A percentile compares a stretch with the other conserved stretches of the same genome.
Evolutionary conservation across 257 asterid species (phyloP).

Genomic region (Fraxinus americana): DNA sequence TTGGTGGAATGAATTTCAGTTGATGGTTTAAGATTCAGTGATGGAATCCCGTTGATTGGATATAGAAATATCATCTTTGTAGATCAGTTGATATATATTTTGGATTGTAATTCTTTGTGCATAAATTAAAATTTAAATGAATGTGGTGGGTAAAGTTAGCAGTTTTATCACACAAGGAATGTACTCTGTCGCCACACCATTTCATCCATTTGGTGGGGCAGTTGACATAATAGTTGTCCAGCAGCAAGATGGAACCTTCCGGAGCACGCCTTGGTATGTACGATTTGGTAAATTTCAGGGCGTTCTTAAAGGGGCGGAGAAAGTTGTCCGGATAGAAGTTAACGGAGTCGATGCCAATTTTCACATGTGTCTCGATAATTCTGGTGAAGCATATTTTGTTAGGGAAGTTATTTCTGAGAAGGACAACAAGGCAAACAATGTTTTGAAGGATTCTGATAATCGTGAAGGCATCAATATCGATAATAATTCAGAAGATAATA

Average conservation of each 20-base stretch:
- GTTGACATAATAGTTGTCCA: conserved; percentile 80
- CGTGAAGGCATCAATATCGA: conserved; percentile 28
- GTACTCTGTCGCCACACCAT: conserved; percentile 56
- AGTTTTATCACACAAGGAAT: conserved; percentile 44
- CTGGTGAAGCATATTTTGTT: conserved; percentile 89
- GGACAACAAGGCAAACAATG: conserved; percentile 31
- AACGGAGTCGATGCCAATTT: conserved; percentile 77
- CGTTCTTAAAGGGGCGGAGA: conserved; percentile 85
- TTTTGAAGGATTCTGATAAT: conserved; percentile 39
- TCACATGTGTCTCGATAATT: conserved; percentile 75
- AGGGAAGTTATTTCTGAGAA: conserved; percentile 58
- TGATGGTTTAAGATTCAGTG: conserved; percentile 8
- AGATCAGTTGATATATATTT: conserved; percentile 7
- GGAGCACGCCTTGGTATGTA: conserved; percentile 94
- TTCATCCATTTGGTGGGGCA: conserved; percentile 97
- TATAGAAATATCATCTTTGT: conserved; percentile 13
- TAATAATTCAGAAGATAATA: conserved; percentile 31
- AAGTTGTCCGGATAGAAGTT: conserved; percentile 79
- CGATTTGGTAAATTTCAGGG: conserved; percentile 94
- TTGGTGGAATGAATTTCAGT: conserved; percentile 5
- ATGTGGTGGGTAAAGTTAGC: conserved; percentile 81
- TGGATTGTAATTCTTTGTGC: conserved; percentile 24
- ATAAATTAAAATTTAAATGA: conserved; percentile 60
- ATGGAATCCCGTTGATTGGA: conserved; percentile 20
- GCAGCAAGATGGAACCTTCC: conserved; percentile 78